Evolutionary conservation across 2,329 filamentous ascomycete genomes (phyloP), one percentile per base, ranked within the genome.

Genomic region (Trichophyton verrucosum): DNA sequence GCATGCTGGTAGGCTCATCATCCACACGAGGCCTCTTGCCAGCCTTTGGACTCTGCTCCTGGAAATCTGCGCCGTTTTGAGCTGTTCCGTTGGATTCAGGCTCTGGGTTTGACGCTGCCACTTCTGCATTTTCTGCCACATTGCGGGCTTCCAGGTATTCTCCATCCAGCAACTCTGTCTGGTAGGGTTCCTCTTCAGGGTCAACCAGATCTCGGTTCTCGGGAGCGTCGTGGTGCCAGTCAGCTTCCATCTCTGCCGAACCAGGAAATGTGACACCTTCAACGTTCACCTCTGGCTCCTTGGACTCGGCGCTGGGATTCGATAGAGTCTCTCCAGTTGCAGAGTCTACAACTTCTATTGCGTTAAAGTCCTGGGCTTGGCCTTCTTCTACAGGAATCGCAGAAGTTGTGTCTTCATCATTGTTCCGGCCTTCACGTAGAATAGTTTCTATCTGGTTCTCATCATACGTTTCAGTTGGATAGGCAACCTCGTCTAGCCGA

Each of bases 31-130:
- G 60, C 57, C 63, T 60, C 55, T 64, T 64, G 22, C 20, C 57
- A 42, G 58, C n/a, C 13, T 66, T 60, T 53, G 63, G 65, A 27
- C 64, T 63, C 53, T 66, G 64, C 60, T 70, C 69, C 30, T 67
- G 60, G 36, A 66, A 64, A 24, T 67, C 68, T 46, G 69, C 60
- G 13, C 44, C 61, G 40, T 69, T 66, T 8, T 69, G 65, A 33
- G n/a, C 13, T 17, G 13, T 36, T 6, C 15, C 51, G 17, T 51
- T 51, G 46, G 46, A 27, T 51, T 24, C 46, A 13, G 22, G 20
- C 20, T 55, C 51, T 15, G 17, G 27, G 5, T 38, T 13, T 46
- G 71, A 70, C 59, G 76, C 72, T 58, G 75, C 68, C 55, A 79
- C 74, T 36, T 66, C 68, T 9, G 71, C 66, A 27, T 67, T 68